Evolutionary conservation across 2,329 filamentous ascomycete genomes (phyloP).

Genomic region (Cercospora sp.): DNA sequence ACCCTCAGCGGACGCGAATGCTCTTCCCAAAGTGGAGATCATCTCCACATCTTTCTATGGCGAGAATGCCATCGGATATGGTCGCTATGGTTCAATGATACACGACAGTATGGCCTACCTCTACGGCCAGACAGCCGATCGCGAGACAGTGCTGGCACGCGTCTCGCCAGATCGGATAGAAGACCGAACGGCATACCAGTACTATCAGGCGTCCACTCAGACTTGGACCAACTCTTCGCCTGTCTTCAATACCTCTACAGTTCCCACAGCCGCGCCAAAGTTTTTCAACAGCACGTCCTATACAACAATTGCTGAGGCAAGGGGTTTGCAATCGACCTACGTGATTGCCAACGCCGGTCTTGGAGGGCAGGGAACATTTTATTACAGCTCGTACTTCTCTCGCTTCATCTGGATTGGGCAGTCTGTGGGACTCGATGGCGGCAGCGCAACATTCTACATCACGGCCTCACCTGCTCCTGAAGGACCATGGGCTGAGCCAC

Average conservation of each 20-base stretch:
- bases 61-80: constrained; percentile 24
- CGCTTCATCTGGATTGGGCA: constrained; percentile 38
- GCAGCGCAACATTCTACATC: constrained; percentile 32
- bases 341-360: constrained; percentile 32
- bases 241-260: constrained; percentile 15
- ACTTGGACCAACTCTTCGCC: constrained; percentile 26
- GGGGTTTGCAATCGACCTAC: constrained; percentile 1
- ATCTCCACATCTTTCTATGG: constrained; percentile 25
- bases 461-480: constrained; percentile 35
- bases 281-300: not conserved
- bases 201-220: constrained; percentile 21
- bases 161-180: constrained; percentile 25
- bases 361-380: constrained; percentile 36
- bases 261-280: not conserved
- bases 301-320: not conserved
- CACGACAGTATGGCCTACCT: constrained; percentile 26
- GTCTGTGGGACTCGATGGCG: constrained; percentile 8
- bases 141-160: constrained; percentile 25
- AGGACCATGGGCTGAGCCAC: constrained; percentile 36
- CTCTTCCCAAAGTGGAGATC: constrained; percentile 23
- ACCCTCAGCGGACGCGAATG: constrained; percentile 12
- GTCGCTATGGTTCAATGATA: constrained; percentile 28
- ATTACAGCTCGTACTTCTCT: constrained; percentile 32
- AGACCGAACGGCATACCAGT: constrained; percentile 27
- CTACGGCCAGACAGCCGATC: constrained; percentile 25